A percentile compares a stretch with the other conserved stretches of the same genome.
phyloP scores from a whole-genome alignment of 2,329 filamentous ascomycete genomes.

The Fusarium aywerte region DNA sequence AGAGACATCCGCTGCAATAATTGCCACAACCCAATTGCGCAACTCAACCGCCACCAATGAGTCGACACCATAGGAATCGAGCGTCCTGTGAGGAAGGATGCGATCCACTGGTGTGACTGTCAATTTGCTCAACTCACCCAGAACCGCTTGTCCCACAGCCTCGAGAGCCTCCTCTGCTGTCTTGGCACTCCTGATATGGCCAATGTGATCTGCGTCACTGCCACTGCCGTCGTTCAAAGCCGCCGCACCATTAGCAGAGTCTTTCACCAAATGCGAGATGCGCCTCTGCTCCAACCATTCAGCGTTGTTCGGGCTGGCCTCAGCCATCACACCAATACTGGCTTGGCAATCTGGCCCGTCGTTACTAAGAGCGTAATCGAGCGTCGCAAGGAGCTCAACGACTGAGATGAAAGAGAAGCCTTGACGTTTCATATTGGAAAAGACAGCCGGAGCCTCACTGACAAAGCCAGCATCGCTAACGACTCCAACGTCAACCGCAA shows the following conservation, averaged over 20 bases:
- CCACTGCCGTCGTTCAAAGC: background rate
- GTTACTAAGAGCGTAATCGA: slow-evolving; percentile 1
- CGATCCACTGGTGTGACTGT: slow-evolving; percentile 3
- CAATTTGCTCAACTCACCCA: slow-evolving; percentile 2
- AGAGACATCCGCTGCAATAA: background rate
- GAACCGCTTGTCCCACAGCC: slow-evolving; percentile 4
- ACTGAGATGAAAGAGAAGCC: slow-evolving; percentile 20
- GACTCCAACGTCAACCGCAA: slow-evolving; percentile 42
- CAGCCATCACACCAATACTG: slow-evolving; percentile 3
- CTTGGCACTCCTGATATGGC: slow-evolving; percentile 1
- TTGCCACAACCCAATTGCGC: slow-evolving; percentile 1
- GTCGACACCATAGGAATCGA: slow-evolving; percentile 1
- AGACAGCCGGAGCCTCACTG: slow-evolving; percentile 37
- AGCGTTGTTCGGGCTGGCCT: slow-evolving; percentile 1
- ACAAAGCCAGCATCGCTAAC: slow-evolving; percentile 41
- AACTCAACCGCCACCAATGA: slow-evolving; percentile 4
- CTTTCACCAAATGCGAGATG: slow-evolving; percentile 3
- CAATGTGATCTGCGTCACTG: slow-evolving; percentile 1
- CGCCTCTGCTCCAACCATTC: slow-evolving; percentile 5
- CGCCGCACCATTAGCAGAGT: slow-evolving; percentile 1
- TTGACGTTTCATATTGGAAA: slow-evolving; percentile 15
- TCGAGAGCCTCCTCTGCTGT: slow-evolving; percentile 7
- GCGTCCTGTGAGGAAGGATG: slow-evolving; percentile 1
- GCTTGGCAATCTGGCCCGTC: background rate
- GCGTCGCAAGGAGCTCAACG: background rate